phyloP scores from a whole-genome alignment of 441 rosid genomes.

The Croton setiger region DNA sequence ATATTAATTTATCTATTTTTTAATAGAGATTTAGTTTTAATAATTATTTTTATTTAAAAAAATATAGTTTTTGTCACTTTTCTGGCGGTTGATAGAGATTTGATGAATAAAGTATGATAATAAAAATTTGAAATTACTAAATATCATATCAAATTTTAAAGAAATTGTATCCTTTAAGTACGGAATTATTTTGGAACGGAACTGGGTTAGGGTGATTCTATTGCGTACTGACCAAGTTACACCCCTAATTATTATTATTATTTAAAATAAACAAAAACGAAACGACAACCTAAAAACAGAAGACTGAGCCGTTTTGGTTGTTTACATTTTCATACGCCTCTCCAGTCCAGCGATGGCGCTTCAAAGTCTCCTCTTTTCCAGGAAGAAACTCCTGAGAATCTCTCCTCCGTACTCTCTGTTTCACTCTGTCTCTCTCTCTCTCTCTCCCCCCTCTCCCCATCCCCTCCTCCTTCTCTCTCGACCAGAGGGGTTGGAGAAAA shows the following conservation, averaged over 20 bases:
- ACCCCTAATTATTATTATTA: no score
- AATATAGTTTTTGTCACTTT: no score
- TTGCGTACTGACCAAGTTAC: no score
- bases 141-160: no score
- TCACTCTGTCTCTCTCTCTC: slow-evolving; percentile 13
- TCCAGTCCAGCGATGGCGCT: slow-evolving; percentile 36
- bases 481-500: background rate
- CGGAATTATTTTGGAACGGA: no score
- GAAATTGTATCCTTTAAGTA: no score
- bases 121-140: no score
- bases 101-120: no score
- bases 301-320: background rate
- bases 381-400: slow-evolving; percentile 25
- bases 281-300: background rate
- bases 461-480: slow-evolving; percentile 9
- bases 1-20: no score
- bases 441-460: slow-evolving; percentile 13
- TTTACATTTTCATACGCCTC: background rate
- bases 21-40: no score
- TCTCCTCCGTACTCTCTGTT: slow-evolving; percentile 4
- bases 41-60: no score
- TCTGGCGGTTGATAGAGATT: no score
- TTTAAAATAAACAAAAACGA: background rate
- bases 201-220: background rate
- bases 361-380: slow-evolving; percentile 42